Base-by-base conservation (phyloP, 2,329 filamentous ascomycete genomes). In the Aspergillus melleus region DNA sequence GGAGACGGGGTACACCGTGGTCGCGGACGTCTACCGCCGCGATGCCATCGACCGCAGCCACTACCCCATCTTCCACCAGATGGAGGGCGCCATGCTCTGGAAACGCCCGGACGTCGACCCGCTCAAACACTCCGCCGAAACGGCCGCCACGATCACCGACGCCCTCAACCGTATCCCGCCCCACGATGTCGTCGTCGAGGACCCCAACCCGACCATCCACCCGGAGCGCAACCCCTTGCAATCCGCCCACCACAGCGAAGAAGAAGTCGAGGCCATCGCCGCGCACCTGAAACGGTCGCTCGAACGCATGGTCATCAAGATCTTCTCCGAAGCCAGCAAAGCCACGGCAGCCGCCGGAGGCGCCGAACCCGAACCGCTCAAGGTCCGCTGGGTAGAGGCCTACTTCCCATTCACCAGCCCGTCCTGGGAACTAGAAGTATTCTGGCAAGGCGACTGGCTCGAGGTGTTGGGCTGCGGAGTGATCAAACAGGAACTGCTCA, bases 391-490 rank as follows among this genome's bases (percentile, higher is more conserved):
- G 95, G 88, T 98, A 8, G 94, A 97, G 76, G 92, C 95, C 1
- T 98, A 95, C 77, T 99, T 99, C 78, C 95, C 95, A 44, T 98
- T 98, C 74, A 99, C 95, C 0, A 93, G 89, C 59, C 95, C 95
- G 0, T 95, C 90, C 6, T 99, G 92, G 90, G 95, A 99, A 75
- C 84, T 99, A 24, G 95, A 99, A 73, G 92, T 99, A 10, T 93
- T 91, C 81, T 97, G 94, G 85, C 88, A 90, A 66, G 93, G 91
- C 30, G 90, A 96, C 73, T 99, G 95, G 95, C 87, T 99, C 36
- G 95, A 99, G 78, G 88, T 98, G 4, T 84, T 99, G 1, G 95
- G 95, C n/a, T 96, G 89, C 68, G 95, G 95, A 39, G 87, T 99
- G 39, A 89, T 95, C 47, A 87, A 91, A 74, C 95, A 99, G 74